phyloP scores from a whole-genome alignment of 371 early-diverging fungal species.

The Mortierella sp. region DNA sequence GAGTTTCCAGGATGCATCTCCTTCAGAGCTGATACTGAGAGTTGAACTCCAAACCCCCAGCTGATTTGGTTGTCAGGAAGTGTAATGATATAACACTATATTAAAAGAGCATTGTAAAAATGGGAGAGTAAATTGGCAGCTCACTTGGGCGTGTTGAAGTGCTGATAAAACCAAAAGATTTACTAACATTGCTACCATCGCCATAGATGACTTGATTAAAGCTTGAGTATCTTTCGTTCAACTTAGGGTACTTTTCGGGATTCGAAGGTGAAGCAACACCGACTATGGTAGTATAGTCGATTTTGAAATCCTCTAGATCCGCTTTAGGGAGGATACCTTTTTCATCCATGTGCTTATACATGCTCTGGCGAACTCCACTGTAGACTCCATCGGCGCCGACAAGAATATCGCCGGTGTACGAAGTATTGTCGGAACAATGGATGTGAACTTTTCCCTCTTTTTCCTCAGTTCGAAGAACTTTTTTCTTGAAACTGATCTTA shows the following conservation, averaged over 20 bases:
- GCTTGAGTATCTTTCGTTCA: constrained; percentile 4
- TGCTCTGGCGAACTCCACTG: constrained; percentile 12
- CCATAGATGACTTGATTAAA: not conserved
- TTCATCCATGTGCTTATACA: constrained; percentile 16
- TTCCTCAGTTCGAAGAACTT: constrained; percentile 11
- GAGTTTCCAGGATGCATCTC: too few relatives aligned
- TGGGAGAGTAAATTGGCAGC: not conserved
- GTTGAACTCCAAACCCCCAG: not conserved
- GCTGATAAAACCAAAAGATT: not conserved
- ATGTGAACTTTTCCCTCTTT: constrained; percentile 8
- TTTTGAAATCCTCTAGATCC: constrained; percentile 1
- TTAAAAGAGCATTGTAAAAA: not conserved
- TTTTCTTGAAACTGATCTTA: constrained; percentile 15
- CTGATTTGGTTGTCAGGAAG: not conserved
- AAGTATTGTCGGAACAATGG: constrained; percentile 18
- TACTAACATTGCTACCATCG: not conserved
- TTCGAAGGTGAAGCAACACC: constrained; percentile 3
- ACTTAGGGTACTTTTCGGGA: constrained; percentile 9
- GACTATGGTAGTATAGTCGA: constrained; percentile 6
- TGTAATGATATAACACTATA: not conserved
- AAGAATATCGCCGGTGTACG: constrained; percentile 19
- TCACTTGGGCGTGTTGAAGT: too few relatives aligned
- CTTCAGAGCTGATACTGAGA: too few relatives aligned
- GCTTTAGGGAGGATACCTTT: constrained; percentile 9
- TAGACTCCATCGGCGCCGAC: constrained; percentile 30